A percentile compares a stretch with the other conserved stretches of the same genome.
phyloP scores from a whole-genome alignment of 164 flowering plant species.

The Platanus orientalis region DNA sequence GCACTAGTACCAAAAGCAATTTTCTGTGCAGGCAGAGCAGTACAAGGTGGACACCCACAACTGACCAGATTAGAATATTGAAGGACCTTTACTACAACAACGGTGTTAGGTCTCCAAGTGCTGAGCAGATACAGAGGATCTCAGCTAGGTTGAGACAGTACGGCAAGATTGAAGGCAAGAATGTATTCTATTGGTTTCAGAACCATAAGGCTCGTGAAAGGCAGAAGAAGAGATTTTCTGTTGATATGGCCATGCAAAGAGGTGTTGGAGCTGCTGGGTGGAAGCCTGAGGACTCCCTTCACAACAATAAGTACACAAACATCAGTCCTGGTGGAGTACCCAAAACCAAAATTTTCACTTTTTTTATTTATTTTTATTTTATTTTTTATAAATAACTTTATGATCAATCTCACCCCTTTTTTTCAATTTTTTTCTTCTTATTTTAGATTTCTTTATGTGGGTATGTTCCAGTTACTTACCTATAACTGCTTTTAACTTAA shows the following conservation, averaged over 20 bases:
- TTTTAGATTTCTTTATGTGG: not conserved
- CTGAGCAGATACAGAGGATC: slow-evolving; percentile 90
- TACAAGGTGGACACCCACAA: slow-evolving; percentile 92
- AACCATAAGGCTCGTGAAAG: slow-evolving; percentile 96
- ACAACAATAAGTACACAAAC: slow-evolving; percentile 29
- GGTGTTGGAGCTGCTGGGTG: slow-evolving; percentile 3
- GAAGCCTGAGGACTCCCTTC: slow-evolving; percentile 18
- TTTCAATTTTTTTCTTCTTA: not conserved
- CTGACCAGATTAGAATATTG: slow-evolving; percentile 81
- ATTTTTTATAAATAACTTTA: no score
- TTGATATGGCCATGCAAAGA: slow-evolving; percentile 32
- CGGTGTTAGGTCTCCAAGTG: slow-evolving; percentile 85
- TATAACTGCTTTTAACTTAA: not conserved
- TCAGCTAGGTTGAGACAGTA: slow-evolving; percentile 74
- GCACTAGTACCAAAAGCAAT: slow-evolving; percentile 31
- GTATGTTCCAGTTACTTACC: no score
- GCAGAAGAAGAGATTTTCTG: slow-evolving; percentile 72
- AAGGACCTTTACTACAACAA: slow-evolving; percentile 90
- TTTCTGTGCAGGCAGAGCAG: slow-evolving; percentile 71
- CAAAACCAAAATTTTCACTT: no score
- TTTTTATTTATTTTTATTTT: no score
- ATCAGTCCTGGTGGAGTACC: slow-evolving; percentile 15
- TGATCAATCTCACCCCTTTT: no score
- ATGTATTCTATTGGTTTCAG: slow-evolving; percentile 98
- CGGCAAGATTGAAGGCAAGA: slow-evolving; percentile 97